Base-by-base conservation (phyloP, 371 early-diverging fungal species). In the Entomophthora muscae region DNA sequence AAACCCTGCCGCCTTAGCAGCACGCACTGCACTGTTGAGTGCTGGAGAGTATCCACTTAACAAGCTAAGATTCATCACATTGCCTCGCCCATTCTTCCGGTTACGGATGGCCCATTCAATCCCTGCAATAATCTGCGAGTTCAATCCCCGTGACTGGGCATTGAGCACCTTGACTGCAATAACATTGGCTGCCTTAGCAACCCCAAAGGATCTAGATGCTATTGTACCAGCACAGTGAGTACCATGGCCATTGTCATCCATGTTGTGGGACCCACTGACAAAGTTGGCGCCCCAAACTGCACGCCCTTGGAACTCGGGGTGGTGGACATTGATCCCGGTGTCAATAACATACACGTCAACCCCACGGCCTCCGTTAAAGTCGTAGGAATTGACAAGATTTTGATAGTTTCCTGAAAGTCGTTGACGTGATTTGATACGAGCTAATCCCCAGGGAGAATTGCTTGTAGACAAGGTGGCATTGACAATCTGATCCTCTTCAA, bases 231-330 rank as follows among this genome's bases (percentile, higher is more conserved):
- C n/a, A n/a, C n/a, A n/a, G n/a, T n/a, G n/a, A n/a, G n/a, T n/a
- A n/a, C n/a, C n/a, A n/a, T n/a, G n/a, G n/a, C n/a, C n/a, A n/a
- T n/a, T n/a, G n/a, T n/a, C n/a, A n/a, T n/a, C n/a, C 21, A 10
- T 55, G 23, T 55, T 55, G 26, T 12, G 52, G 26, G 23, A 22
- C 24, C 55, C n/a, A 26, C 55, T 55, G 23, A 23, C n/a, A 55
- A 55, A 55, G 55, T 21, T 55, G n/a, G 21, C 26, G 10, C 55
- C 55, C n/a, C 23, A 23, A 22, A 55, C 55, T 12, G 55, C 55
- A 22, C 92, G 65, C 88, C 79, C 30, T 83, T 84, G 61, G 90
- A 88, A 53, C 61, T 96, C 94, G 27, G 71, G 72, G 72, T 93
- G 91, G 1, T 66, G 66, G 29, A 76, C 70, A 69, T 80, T 66